Base-by-base conservation (phyloP, 2,329 filamentous ascomycete genomes). In the Phialophora verrucosa region DNA sequence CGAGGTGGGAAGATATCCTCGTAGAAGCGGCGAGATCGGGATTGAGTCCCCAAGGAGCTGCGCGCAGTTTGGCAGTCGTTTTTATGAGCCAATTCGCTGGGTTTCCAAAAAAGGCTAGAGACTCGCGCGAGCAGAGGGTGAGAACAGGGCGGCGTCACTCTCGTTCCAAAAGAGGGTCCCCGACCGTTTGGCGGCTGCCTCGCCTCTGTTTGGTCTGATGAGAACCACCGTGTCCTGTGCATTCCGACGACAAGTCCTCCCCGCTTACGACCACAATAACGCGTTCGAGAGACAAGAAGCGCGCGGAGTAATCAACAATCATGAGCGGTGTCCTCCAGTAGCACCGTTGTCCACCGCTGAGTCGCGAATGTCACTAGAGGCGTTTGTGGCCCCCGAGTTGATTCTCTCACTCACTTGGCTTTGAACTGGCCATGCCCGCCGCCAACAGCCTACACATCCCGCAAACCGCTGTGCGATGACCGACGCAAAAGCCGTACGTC, bases 401-500 rank as follows among this genome's bases (percentile, higher is more conserved):
- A 49, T 29, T 42, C 31, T 31, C 31, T n/a, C 8, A 42, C 12
- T 14, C 29, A 23, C 51, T 51, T 44, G 55, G 38, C 54, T 27
- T 51, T 44, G 55, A 50, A 50, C 54, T 27, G 53, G 53, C 53
- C 27, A 38, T 63, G 61, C 31, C 56, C 59, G 20, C 12, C 14
- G 23, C 8, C 23, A 23, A 31, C 17, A 29, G 8, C 14, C 42
- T n/a, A 14, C 38, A 29, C 20, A 20, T 42, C 12, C 42, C 35
- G 31, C 42, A 32, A 27, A 47, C 42, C 17, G 31, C 10, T 8
- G 25, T 29, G 57, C 50, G 11, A 72, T 71, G 71, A 50, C 66
- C 8, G 87, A 87, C 73, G 86, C 90, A 75, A 90, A 89, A 72
- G 82, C 79, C 67, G 94, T 92, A 77, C 92, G 93, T 71, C 91